Conservation (phyloP, 2,329 filamentous ascomycete genomes). For the Cordyceps javanica region DNA sequence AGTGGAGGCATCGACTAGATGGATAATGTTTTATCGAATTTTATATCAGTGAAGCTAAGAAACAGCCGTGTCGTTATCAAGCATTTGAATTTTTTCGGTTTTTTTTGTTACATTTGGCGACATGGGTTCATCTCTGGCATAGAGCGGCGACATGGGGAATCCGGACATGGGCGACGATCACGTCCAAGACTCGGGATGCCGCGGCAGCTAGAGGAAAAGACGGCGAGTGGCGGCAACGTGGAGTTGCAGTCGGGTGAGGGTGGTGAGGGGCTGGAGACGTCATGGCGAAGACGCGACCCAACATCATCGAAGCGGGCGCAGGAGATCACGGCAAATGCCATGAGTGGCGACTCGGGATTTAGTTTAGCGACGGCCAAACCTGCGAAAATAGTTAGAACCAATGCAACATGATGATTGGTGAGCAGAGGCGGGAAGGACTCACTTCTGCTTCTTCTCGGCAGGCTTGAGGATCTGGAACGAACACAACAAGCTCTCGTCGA, state of each 20-base stretch:
- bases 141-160: neutral
- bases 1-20: constrained; percentile 19
- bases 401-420: neutral
- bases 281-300: neutral
- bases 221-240: neutral
- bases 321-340: neutral
- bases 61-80: constrained; percentile 31
- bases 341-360: constrained; percentile 17
- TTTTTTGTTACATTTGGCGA: constrained; percentile 8
- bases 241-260: neutral
- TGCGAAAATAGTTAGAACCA: constrained; percentile 67
- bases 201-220: constrained; percentile 4
- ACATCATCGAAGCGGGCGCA: neutral
- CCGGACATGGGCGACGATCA: constrained; percentile 11
- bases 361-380: constrained; percentile 87
- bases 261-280: constrained; percentile 6
- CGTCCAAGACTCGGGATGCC: neutral
- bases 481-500: constrained; percentile 96
- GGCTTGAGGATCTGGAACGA: constrained; percentile 99
- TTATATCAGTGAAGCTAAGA: constrained; percentile 37
- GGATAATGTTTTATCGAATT: constrained; percentile 26
- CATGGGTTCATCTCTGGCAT: neutral
- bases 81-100: constrained; percentile 10
- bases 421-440: constrained; percentile 50
- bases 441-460: constrained; percentile 99